These are phyloP conservation scores for Colletotrichum melonis DNA, from an alignment of 2,329 filamentous ascomycete species.

Conservation along the genomic window DNA sequence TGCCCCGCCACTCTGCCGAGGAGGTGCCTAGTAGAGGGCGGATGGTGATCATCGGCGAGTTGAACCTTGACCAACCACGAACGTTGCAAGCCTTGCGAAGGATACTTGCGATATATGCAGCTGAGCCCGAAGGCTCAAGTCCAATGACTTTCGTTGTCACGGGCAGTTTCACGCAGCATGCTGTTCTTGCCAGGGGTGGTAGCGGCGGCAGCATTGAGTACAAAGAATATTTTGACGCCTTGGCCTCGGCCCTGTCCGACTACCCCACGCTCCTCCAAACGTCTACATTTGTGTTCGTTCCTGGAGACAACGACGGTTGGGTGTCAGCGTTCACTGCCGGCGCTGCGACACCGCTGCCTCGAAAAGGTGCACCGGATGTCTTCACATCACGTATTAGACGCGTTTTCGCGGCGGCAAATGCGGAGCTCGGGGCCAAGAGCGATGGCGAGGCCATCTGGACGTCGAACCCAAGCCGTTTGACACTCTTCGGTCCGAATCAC, in stretches of 20 bases:
- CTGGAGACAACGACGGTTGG: conserved; percentile 98
- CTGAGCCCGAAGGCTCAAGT: conserved; percentile 69
- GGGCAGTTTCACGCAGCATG: conserved; percentile 82
- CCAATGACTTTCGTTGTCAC: conserved; percentile 86
- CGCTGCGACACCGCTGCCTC: conserved; percentile 75
- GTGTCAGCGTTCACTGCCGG: conserved; percentile 85
- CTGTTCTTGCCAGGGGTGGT: conserved; percentile 74
- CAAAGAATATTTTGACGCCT: conserved; percentile 93
- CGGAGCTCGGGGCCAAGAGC: conserved; percentile 66
- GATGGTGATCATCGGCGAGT: conserved; percentile 83
- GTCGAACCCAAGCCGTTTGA: conserved; percentile 85
- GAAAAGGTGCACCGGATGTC: conserved; percentile 81
- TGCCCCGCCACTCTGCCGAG: conserved; percentile 55
- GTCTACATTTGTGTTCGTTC: conserved; percentile 91
- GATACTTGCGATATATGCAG: conserved; percentile 79
- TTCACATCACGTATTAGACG: conserved; percentile 90
- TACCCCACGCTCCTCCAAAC: conserved; percentile 83
- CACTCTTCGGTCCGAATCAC: conserved; percentile 87
- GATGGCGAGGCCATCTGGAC: conserved; percentile 84
- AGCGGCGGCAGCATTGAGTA: conserved; percentile 91
- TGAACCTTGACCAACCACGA: conserved; percentile 87
- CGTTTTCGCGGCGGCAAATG: conserved; percentile 82
- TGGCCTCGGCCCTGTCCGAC: conserved; percentile 85
- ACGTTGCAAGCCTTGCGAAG: conserved; percentile 84
- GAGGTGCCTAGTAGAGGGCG: conserved; percentile 57